Evolutionary conservation across 1,284 basidiomycete genomes (phyloP), one percentile per base, ranked within the genome.

Genomic region (Coniophora puteana): DNA sequence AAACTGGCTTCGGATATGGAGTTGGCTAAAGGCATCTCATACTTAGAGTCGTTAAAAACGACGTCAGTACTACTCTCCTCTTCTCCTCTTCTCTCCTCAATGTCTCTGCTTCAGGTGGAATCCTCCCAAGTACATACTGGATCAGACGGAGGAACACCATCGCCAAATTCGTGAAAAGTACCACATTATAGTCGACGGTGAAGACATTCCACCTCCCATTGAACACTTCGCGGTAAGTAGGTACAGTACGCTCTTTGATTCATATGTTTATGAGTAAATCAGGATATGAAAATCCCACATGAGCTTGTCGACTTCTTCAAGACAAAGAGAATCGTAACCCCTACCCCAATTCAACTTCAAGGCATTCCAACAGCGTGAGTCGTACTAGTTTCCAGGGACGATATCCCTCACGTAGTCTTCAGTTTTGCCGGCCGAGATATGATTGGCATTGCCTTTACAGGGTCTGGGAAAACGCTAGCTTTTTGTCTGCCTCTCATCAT

Each of bases 231-330:
- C 74, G 29, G 89, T 90, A 57, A 51, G 79, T 61, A 20, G 2
- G n/a, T 36, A 37, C 20, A n/a, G 21, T 16, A 17, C 37, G 10
- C 17, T 27, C 14, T 8, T 33, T 38, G 40, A 42, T 18, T 33
- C 28, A 47, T 13, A 41, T 49, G 36, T 35, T 58, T 39, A 42
- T 48, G n/a, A 22, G 47, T 35, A 30, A 20, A 47, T 17, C 48
- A 92, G 83, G 96, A 99, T 61, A 99, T 99, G 96, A 98, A 97
- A 72, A 82, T 99, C 8, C 96, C 95, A 3, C 73, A 78, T 25
- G 76, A 84, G 6, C 78, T 99, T 18, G 68, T 99, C 24, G 78
- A 86, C 42, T 86, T 89, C 60, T 75, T 99, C 34, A 83, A 82
- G 58, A 74, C 78, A 25, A 92, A 93, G 48, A 85, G 89, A 34